phyloP scores from a whole-genome alignment of 2,329 filamentous ascomycete species.

The Aspergillus pseudotamarii region DNA sequence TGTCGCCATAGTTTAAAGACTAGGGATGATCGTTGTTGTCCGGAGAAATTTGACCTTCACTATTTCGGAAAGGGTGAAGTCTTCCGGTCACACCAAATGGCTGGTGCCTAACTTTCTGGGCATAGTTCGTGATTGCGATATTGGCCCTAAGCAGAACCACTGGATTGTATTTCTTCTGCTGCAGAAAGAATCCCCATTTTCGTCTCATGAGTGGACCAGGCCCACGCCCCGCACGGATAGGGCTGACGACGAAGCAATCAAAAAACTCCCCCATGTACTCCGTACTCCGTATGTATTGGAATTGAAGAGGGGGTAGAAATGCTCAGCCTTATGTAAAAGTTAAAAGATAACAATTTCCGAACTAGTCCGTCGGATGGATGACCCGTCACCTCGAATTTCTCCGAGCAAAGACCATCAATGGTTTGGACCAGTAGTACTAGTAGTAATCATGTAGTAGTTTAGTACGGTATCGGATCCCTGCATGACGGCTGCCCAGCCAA shows the following conservation, averaged over 20 bases:
- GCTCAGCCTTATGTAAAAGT: background rate
- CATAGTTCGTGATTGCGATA: constrained; percentile 10
- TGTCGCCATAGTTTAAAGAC: constrained; percentile 1
- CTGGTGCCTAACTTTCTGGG: constrained; percentile 4
- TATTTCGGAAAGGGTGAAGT: background rate
- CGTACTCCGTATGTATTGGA: background rate
- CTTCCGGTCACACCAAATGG: constrained; percentile 1
- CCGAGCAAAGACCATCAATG: background rate
- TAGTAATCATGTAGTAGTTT: background rate
- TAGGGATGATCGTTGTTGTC: background rate
- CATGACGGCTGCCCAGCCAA: background rate
- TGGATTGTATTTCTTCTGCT: background rate
- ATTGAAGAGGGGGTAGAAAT: background rate
- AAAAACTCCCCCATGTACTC: background rate
- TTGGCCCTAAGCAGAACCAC: background rate
- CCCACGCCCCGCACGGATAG: constrained; percentile 17
- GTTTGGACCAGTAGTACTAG: no score
- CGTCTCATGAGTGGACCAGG: constrained; percentile 6
- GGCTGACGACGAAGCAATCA: constrained; percentile 11
- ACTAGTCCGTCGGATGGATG: background rate
- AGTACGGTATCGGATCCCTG: background rate
- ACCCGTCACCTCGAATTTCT: background rate
- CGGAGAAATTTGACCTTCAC: background rate
- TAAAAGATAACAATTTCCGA: background rate
- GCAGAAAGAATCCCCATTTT: background rate